Conservation (phyloP, 176 grass and related monocot genomes). For the Oryza glumipatula region DNA sequence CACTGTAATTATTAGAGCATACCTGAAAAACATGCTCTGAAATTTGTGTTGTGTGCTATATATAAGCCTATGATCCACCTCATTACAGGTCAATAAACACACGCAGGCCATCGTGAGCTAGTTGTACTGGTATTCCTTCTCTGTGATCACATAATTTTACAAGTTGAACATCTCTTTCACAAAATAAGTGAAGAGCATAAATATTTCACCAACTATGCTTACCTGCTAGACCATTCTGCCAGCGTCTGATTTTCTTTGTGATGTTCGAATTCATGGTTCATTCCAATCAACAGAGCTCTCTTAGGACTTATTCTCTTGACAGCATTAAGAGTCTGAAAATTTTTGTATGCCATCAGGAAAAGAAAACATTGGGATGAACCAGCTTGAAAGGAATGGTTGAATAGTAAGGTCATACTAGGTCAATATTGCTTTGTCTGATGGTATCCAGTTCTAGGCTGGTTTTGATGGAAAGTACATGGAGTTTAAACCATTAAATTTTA, state of each 20-base stretch:
- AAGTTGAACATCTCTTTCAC: background rate
- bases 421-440: background rate
- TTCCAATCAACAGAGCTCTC: constrained; percentile 75
- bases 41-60: background rate
- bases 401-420: background rate
- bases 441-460: background rate
- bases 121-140: constrained; percentile 85
- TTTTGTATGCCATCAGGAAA: background rate
- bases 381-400: constrained; percentile 3
- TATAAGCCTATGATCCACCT: background rate
- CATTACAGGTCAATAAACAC: constrained; percentile 43
- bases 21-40: background rate
- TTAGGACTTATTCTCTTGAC: constrained; percentile 86
- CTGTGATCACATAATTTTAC: constrained; percentile 36
- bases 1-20: background rate
- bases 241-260: constrained; percentile 69
- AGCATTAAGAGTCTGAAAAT: constrained; percentile 65
- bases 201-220: background rate
- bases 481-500: background rate
- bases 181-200: background rate
- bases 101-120: constrained; percentile 68
- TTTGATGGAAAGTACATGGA: background rate
- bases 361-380: background rate
- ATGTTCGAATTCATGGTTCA: constrained; percentile 89
- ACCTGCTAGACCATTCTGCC: constrained; percentile 72